phyloP scores from a whole-genome alignment of 305 asterid species.

The Fraxinus albicans region DNA sequence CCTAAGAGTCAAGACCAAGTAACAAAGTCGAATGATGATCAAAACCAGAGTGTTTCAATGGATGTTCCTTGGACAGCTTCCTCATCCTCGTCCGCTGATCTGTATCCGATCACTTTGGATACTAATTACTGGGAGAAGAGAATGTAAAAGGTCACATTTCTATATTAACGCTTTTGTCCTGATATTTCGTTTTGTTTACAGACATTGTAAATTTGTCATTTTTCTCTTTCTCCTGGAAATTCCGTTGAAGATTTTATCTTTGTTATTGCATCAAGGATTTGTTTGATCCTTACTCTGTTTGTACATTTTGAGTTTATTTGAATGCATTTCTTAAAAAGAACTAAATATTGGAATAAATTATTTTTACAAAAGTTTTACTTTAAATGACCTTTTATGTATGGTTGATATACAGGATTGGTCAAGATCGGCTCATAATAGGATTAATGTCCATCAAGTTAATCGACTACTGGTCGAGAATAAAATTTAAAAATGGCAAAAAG shows the following conservation, averaged over 20 bases:
- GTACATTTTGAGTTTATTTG: background rate
- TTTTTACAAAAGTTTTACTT: background rate
- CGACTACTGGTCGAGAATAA: background rate
- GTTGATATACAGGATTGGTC: background rate
- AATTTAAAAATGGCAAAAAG: background rate
- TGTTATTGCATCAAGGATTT: background rate
- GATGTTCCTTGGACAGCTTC: slow-evolving; percentile 47
- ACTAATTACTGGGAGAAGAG: slow-evolving; percentile 47
- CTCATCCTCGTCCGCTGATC: slow-evolving; percentile 40
- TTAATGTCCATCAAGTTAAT: background rate
- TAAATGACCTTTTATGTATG: background rate
- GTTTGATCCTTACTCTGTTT: background rate
- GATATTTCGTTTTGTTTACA: background rate
- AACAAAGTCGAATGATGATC: background rate
- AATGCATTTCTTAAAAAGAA: background rate
- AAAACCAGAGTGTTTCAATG: slow-evolving; percentile 33
- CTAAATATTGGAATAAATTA: background rate
- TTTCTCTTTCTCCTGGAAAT: background rate
- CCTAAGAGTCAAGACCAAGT: background rate
- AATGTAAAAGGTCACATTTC: background rate
- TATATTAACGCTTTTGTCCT: background rate
- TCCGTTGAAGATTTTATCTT: background rate
- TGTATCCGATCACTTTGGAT: slow-evolving; percentile 42
- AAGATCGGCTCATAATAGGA: background rate
- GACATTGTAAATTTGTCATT: background rate